phyloP scores from a whole-genome alignment of 306 rosid species.

The Oxytropis ochrocephala region DNA sequence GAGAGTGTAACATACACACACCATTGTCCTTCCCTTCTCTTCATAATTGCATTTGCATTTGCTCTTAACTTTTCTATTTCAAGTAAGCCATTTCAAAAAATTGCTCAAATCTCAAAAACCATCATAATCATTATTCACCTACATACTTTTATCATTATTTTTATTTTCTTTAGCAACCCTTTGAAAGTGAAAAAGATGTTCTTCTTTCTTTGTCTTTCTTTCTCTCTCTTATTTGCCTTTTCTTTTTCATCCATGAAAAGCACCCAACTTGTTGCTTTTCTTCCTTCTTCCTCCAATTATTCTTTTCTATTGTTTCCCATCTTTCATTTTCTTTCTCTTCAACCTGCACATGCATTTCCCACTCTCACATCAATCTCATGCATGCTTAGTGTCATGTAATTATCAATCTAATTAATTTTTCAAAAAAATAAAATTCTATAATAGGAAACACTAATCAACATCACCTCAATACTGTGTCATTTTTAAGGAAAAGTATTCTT shows the following conservation, averaged over 20 bases:
- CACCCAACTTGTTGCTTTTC: conserved; percentile 58
- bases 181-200: conserved; percentile 40
- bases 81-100: conserved; percentile 24
- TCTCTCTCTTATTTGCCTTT: too few relatives aligned
- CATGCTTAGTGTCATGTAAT: neutral
- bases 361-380: conserved; percentile 30
- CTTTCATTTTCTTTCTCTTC: conserved; percentile 45
- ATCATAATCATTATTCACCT: conserved; percentile 8
- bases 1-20: conserved; percentile 1
- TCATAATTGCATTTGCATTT: conserved; percentile 25
- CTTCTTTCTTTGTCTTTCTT: conserved; percentile 48
- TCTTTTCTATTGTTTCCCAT: conserved; percentile 33
- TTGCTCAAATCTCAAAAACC: conserved; percentile 25
- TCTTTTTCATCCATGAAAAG: conserved; percentile 86
- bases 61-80: conserved; percentile 25
- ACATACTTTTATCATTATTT: neutral
- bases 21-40: conserved; percentile 20
- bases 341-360: conserved; percentile 49
- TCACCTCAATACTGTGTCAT: neutral
- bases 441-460: conserved; percentile 13
- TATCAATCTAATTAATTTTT: neutral
- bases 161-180: conserved; percentile 32
- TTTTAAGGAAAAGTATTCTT: neutral
- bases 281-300: conserved; percentile 30
- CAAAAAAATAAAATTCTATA: neutral